phyloP scores from a whole-genome alignment of 495 filamentous ascomycete species.

The Penicillium bialowiezense region DNA sequence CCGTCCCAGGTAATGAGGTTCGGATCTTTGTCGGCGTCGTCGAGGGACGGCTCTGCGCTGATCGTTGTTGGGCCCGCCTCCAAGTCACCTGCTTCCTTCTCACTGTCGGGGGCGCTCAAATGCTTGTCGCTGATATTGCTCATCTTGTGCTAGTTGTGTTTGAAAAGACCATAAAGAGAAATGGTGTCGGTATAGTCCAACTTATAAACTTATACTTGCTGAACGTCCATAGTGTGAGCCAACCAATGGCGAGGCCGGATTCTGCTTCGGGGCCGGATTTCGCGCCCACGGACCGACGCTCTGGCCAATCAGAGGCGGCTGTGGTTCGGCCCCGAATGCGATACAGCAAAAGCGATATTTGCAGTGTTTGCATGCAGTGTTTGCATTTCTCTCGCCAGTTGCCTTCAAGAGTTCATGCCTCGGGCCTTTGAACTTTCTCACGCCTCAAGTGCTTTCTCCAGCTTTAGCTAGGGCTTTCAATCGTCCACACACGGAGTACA shows the following conservation, averaged over 20 bases:
- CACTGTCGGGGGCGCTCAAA: background rate
- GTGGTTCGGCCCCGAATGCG: background rate
- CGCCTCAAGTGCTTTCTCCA: too few species aligned
- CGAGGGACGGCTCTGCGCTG: background rate
- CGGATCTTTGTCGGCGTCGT: background rate
- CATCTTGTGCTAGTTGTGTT: background rate
- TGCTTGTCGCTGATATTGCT: background rate
- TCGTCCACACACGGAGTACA: too few species aligned
- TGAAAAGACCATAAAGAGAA: background rate
- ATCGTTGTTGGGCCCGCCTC: background rate
- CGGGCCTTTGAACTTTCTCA: too few species aligned
- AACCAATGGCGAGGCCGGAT: background rate
- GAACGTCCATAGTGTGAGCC: background rate
- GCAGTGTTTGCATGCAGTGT: too few species aligned
- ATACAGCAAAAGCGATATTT: too few species aligned
- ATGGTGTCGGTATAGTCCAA: background rate
- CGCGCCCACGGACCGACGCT: background rate
- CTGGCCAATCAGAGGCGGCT: background rate
- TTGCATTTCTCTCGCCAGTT: too few species aligned
- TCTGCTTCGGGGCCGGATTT: background rate
- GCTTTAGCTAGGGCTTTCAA: too few species aligned
- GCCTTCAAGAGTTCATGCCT: too few species aligned
- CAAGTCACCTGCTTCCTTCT: background rate
- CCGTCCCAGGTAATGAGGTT: constrained; percentile 39
- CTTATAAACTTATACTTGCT: background rate